Percentiles rank a stretch among this genome's conserved stretches.
Evolutionary conservation across 108 stramenopile species (phyloP).

Genomic region (Skeletonema costatum): DNA sequence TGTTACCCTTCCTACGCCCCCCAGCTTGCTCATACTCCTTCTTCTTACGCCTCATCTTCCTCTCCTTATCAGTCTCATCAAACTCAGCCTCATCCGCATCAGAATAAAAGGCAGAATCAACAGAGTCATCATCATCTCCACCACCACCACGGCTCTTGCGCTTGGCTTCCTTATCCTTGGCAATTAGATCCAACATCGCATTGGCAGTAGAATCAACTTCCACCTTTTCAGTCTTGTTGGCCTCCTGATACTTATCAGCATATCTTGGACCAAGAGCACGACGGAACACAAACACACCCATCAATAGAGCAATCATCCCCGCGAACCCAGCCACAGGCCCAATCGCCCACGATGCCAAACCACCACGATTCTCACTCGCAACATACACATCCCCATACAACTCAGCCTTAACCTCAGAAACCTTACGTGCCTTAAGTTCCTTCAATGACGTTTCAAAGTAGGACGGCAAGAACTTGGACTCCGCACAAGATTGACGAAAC

Average conservation of each 20-base stretch:
- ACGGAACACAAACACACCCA: constrained; percentile 24
- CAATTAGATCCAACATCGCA: not conserved
- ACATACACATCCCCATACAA: not conserved
- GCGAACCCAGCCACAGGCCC: constrained; percentile 19
- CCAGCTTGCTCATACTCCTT: not conserved
- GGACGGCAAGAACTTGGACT: constrained; percentile 5
- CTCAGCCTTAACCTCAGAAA: constrained; percentile 9
- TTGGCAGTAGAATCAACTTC: not conserved
- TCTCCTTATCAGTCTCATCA: constrained; percentile 12
- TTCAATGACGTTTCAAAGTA: constrained; percentile 30
- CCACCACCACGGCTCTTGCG: constrained; percentile 14
- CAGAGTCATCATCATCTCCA: constrained; percentile 28
- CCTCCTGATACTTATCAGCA: constrained; percentile 4
- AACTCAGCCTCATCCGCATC: constrained; percentile 9
- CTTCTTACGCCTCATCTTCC: constrained; percentile 22
- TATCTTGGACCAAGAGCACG: constrained; percentile 28
- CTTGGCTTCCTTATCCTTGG: constrained; percentile 1
- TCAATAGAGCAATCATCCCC: constrained; percentile 16
- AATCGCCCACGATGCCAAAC: constrained; percentile 23
- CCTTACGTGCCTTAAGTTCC: constrained; percentile 18
- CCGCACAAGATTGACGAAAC: constrained; percentile 14
- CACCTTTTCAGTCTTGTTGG: constrained; percentile 2
- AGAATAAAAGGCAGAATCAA: constrained; percentile 38
- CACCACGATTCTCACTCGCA: not conserved
- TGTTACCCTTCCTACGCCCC: not conserved